phyloP scores from a whole-genome alignment of 768 basidiomycete genomes.

The Amanita pallidorosea region DNA sequence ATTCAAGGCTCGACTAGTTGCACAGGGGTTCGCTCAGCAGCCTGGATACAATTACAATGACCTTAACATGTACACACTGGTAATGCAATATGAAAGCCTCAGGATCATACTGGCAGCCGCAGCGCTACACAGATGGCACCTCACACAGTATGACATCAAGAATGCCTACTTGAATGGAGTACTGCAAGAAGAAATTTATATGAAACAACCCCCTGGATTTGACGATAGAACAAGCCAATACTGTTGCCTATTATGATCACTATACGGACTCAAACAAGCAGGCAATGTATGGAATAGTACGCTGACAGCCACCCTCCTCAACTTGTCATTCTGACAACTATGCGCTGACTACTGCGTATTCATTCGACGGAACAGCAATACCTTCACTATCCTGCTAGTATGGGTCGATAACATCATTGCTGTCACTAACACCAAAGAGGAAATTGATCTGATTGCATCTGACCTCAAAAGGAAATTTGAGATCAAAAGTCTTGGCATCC shows the following conservation, averaged over 20 bases:
- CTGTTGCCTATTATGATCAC: background rate
- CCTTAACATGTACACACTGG: too few species aligned
- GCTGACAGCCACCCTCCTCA: constrained; percentile 5
- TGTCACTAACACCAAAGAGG: constrained; percentile 10
- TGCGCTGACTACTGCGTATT: constrained; percentile 14
- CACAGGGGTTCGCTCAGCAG: too few species aligned
- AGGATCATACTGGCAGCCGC: too few species aligned
- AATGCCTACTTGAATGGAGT: too few species aligned
- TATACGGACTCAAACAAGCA: constrained; percentile 7
- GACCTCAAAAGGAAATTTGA: constrained; percentile 6
- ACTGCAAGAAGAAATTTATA: too few species aligned
- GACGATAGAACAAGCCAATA: too few species aligned
- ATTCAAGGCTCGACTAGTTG: too few species aligned
- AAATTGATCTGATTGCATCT: constrained; percentile 11
- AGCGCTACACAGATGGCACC: too few species aligned
- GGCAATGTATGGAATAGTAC: constrained; percentile 12
- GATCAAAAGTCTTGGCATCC: constrained; percentile 15
- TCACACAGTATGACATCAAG: too few species aligned
- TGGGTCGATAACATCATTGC: constrained; percentile 26
- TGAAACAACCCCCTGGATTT: too few species aligned
- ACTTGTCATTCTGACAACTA: constrained; percentile 7
- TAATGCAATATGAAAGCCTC: too few species aligned
- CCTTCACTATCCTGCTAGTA: constrained; percentile 12
- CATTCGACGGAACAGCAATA: constrained; percentile 6
- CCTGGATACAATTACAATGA: too few species aligned